Evolutionary conservation across 176 grass and related monocot genomes (phyloP), one percentile per base, ranked within the genome.

Genomic region (Echinochloa phyllopogon): DNA sequence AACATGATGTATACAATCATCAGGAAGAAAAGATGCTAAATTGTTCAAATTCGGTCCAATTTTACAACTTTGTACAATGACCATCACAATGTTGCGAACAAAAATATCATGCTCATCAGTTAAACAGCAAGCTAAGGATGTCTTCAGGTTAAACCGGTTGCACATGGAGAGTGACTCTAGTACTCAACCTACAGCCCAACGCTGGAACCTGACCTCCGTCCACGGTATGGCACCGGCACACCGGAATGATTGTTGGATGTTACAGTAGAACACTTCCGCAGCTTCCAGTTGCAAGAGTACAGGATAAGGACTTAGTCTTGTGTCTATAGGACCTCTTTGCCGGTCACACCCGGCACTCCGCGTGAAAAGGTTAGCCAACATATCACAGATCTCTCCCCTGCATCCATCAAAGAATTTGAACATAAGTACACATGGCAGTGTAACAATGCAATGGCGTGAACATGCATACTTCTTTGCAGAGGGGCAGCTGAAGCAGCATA

Each of bases 301-400:
- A 37, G 12, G 69, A 60, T 48, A 59, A 42, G 14, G 59, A 40
- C 61, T 62, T 2, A 14, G 21, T 16, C 15, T 42, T 63, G 6
- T 51, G 45, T 21, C 8, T 11, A 21, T 10, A n/a, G 36, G 11
- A 15, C 17, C 20, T n/a, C 10, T 37, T 65, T 79, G 60, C 6
- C 61, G 42, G 38, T 60, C 53, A 13, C 42, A 6, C 6, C 61
- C 42, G 38, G 43, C 53, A 13, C 42, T 36, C 55, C 25, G 36
- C 20, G 0, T 42, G 20, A 1, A 61, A 14, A 49, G 42, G 9
- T 38, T 45, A 56, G 50, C 38, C 77, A 82, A 44, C 43, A 60
- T 24, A 20, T 6, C 53, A 71, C 69, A 24, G 45, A 52, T 27
- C 83, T 86, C 3, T 17, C 72, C 51, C 59, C 74, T 90, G 79